Evolutionary conservation across 108 stramenopile species (phyloP).

Genomic region (Fragilariopsis cylindrus): DNA sequence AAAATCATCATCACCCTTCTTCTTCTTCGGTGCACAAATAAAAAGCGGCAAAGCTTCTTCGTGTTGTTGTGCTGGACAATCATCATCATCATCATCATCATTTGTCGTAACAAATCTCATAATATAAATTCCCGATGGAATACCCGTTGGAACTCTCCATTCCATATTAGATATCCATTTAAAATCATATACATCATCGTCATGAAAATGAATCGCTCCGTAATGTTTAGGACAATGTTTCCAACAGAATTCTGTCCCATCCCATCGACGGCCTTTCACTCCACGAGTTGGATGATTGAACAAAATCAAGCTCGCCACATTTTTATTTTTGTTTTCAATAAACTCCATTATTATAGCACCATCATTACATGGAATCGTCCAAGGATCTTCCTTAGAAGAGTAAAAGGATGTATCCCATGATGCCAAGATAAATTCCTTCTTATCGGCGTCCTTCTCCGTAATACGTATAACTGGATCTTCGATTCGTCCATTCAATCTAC

Average conservation of each 20-base stretch:
- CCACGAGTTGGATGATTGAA: constrained; percentile 32
- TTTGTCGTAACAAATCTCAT: constrained; percentile 11
- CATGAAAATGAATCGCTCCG: constrained; percentile 39
- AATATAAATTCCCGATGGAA: constrained; percentile 35
- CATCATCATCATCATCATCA: background rate
- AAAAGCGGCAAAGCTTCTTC: constrained; percentile 21
- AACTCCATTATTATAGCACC: background rate
- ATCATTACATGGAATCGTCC: constrained; percentile 18
- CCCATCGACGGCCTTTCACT: constrained; percentile 29
- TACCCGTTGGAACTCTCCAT: constrained; percentile 22
- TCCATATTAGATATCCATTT: constrained; percentile 15
- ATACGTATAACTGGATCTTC: constrained; percentile 18
- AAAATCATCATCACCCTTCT: too few species aligned
- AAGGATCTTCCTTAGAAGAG: background rate
- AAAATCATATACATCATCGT: constrained; percentile 29
- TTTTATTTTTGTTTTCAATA: background rate
- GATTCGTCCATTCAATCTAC: constrained; percentile 24
- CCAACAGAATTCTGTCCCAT: constrained; percentile 32
- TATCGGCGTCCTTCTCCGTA: background rate
- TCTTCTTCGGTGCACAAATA: constrained; percentile 9
- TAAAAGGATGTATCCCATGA: background rate
- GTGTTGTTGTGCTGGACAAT: background rate
- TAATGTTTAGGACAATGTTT: constrained; percentile 27
- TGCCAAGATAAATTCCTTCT: background rate
- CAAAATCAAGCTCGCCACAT: constrained; percentile 2